Conservation (phyloP, 768 basidiomycete species). For the Galerina sulciceps region DNA sequence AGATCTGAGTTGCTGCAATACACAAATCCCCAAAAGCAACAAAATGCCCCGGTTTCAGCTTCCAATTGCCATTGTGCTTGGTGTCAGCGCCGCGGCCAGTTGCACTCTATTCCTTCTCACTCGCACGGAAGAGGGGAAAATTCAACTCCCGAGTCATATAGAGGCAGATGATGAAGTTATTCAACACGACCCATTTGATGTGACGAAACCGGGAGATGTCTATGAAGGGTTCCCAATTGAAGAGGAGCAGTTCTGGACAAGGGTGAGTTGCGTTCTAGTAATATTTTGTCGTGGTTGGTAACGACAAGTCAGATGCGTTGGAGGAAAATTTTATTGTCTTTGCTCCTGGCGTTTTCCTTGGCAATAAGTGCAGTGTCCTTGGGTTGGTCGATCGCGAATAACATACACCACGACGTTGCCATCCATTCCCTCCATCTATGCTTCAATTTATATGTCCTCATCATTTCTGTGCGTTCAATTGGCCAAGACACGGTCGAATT, state of each 20-base stretch:
- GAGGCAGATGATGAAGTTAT: constrained; percentile 20
- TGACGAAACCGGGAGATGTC: constrained; percentile 71
- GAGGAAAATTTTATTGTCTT: constrained; percentile 56
- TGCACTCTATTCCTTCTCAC: constrained; percentile 44
- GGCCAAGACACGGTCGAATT: constrained; percentile 41
- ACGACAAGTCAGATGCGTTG: constrained; percentile 51
- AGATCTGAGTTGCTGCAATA: neutral
- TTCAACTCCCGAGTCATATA: constrained; percentile 28
- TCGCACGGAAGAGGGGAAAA: constrained; percentile 49
- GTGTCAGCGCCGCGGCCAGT: constrained; percentile 47
- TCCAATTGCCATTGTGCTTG: constrained; percentile 53
- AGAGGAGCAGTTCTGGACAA: constrained; percentile 32
- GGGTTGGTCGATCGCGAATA: constrained; percentile 52
- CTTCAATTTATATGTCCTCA: constrained; percentile 64
- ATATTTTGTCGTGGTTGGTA: constrained; percentile 29
- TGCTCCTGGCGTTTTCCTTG: constrained; percentile 49
- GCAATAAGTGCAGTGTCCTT: constrained; percentile 56
- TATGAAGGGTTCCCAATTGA: constrained; percentile 36
- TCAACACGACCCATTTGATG: constrained; percentile 42
- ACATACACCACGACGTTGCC: constrained; percentile 34
- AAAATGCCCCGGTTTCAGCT: constrained; percentile 67
- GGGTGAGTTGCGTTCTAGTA: constrained; percentile 36
- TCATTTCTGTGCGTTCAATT: constrained; percentile 56
- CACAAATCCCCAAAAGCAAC: neutral
- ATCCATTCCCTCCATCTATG: constrained; percentile 48